Percentiles rank a stretch among this genome's conserved stretches.
These are phyloP conservation scores for Fraxinus cuspidata DNA, from an alignment of 257 asterid genomes.

Conservation along the genomic window DNA sequence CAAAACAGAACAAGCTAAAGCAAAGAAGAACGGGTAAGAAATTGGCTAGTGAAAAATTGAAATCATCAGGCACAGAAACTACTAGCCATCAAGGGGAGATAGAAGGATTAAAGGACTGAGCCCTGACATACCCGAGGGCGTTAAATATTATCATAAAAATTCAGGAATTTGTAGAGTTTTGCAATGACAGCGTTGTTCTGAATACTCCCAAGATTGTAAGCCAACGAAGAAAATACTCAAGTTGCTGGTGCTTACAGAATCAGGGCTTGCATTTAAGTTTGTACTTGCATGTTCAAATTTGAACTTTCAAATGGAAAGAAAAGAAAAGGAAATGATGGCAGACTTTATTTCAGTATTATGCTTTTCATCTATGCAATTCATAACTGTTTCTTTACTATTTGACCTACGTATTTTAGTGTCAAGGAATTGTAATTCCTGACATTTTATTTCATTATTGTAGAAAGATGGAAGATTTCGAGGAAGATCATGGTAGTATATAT, in stretches of 20 bases:
- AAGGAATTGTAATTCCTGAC: background rate
- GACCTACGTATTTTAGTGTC: background rate
- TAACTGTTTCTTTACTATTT: background rate
- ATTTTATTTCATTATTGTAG: background rate
- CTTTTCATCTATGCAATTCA: background rate
- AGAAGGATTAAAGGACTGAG: background rate
- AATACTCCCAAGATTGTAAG: background rate
- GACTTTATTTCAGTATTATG: background rate
- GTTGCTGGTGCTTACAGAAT: background rate
- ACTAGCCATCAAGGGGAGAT: background rate
- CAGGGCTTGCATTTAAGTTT: background rate
- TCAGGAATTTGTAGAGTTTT: background rate
- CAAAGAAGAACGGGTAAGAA: slow-evolving; percentile 64
- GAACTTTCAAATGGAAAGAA: background rate
- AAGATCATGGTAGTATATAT: background rate
- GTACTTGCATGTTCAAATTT: background rate
- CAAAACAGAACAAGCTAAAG: slow-evolving; percentile 46
- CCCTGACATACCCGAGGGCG: background rate
- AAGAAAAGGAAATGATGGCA: background rate
- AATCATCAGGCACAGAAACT: slow-evolving; percentile 23
- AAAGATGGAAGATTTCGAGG: background rate
- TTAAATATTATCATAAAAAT: background rate
- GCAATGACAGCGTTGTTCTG: background rate
- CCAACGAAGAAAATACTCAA: background rate
- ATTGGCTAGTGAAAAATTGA: slow-evolving; percentile 31